A percentile compares a stretch with the other conserved stretches of the same genome.
phyloP scores from a whole-genome alignment of 371 early-diverging fungal genomes.

The Mortierella sp. region DNA sequence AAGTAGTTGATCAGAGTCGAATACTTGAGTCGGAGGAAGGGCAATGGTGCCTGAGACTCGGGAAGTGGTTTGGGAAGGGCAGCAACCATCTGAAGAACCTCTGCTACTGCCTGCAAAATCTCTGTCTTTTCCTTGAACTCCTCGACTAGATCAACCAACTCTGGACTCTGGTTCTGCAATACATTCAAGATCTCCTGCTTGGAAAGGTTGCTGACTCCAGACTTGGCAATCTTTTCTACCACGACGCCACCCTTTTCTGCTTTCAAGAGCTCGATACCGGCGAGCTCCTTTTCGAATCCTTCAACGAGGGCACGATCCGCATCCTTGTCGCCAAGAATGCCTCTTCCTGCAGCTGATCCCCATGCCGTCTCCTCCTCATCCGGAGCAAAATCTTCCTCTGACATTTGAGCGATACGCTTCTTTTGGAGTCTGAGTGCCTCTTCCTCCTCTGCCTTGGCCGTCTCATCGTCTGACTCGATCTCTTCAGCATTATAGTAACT shows the following conservation, averaged over 20 bases:
- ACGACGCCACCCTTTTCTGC: constrained; percentile 46
- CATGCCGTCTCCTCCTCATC: constrained; percentile 52
- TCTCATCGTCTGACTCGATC: constrained; percentile 72
- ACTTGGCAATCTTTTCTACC: constrained; percentile 56
- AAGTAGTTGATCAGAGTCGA: constrained; percentile 79
- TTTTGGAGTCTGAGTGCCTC: constrained; percentile 92
- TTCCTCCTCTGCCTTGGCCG: constrained; percentile 88
- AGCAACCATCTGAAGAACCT: constrained; percentile 41
- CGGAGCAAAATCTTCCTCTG: constrained; percentile 90
- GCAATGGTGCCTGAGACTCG: constrained; percentile 59
- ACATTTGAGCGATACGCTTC: constrained; percentile 78
- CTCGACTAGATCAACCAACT: constrained; percentile 78
- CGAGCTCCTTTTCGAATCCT: constrained; percentile 66
- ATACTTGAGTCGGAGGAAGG: constrained; percentile 59
- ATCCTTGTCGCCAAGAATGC: constrained; percentile 51
- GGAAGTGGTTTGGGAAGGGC: constrained; percentile 52
- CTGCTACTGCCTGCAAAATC: constrained; percentile 51
- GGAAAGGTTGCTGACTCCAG: constrained; percentile 65
- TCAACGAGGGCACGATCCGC: constrained; percentile 59
- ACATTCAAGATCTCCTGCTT: constrained; percentile 75
- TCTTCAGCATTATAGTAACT: constrained; percentile 86
- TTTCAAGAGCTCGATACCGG: constrained; percentile 57
- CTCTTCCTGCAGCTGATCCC: constrained; percentile 40
- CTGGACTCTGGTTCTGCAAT: constrained; percentile 84
- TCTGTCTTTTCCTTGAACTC: constrained; percentile 77